Evolutionary conservation across 2,329 filamentous ascomycete species (phyloP), one percentile per base, ranked within the genome.

Genomic region (Blumeria graminis): DNA sequence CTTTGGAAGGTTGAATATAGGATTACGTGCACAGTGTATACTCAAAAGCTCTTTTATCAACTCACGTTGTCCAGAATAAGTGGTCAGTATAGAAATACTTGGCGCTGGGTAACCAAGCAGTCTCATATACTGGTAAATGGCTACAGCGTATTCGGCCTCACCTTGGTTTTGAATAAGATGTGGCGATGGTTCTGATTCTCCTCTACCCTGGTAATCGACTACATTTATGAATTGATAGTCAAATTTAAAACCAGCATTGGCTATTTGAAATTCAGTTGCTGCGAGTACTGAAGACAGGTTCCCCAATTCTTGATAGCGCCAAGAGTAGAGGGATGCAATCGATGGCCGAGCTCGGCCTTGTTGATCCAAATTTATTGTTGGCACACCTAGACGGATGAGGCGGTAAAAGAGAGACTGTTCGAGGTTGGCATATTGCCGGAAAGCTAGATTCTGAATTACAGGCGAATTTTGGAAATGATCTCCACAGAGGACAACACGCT

Each of bases 221-320:
- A 98, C 89, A 63, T 95, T 81, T 71, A 98, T 89, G 70, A 98
- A 98, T 66, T 98, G 92, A 69, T 89, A 95, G 61, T 96, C 89
- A 66, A 85, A 89, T 64, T 81, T 81, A 74, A 96, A 94, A 5
- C 92, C 92, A 14, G 92, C 80, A 68, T 98, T 98, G 50, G 89
- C 88, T 43, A 72, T 74, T 61, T 81, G 73, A 68, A 92, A 98
- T 63, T 94, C 85, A 0, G 74, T 70, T 2, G 74, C 71, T 1
- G 71, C 75, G 59, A 83, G 75, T 11, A 94, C 84, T 34, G 81
- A 75, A 4, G 89, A 81, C 5, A 98, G 73, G 63, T 92, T 87
- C 6, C 80, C 81, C 18, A 98, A 76, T 39, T 78, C 77, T 9
- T 82, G 76, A 66, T 98, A 98, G 32, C 93, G 81, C 92, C 92